A percentile compares a stretch with the other conserved stretches of the same genome.
These are phyloP conservation scores for Alternaria brassicicola DNA, from an alignment of 2,329 filamentous ascomycete genomes.

Conservation along the genomic window DNA sequence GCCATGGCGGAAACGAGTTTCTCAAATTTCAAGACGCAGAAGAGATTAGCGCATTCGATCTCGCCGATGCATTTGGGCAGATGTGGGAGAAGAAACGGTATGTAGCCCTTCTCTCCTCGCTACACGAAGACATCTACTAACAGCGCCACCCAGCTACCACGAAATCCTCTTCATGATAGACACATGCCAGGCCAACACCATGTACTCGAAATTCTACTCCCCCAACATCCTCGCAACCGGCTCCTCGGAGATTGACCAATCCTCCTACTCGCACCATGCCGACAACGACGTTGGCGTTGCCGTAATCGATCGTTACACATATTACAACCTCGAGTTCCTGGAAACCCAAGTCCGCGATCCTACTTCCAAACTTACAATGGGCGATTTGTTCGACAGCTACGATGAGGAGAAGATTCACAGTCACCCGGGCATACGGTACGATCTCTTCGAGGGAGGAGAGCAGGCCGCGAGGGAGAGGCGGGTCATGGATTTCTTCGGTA, in stretches of 20 bases:
- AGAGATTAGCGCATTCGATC: slow-evolving; percentile 93
- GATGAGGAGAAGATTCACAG: slow-evolving; percentile 94
- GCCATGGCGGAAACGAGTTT: slow-evolving; percentile 96
- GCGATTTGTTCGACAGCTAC: slow-evolving; percentile 95
- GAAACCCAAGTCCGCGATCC: slow-evolving; percentile 88
- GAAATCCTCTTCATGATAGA: slow-evolving; percentile 99
- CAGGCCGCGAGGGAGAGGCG: slow-evolving; percentile 76
- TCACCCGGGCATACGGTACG: slow-evolving; percentile 88
- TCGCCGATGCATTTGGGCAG: slow-evolving; percentile 96
- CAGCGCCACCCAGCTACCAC: slow-evolving; percentile 69
- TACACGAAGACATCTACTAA: background rate
- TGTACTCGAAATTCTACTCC: slow-evolving; percentile 98
- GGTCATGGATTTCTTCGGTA: slow-evolving; percentile 97
- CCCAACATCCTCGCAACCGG: slow-evolving; percentile 98
- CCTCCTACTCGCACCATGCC: slow-evolving; percentile 95
- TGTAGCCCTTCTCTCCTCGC: slow-evolving; percentile 1
- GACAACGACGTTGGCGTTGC: slow-evolving; percentile 98
- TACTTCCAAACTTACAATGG: slow-evolving; percentile 85
- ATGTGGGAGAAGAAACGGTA: slow-evolving; percentile 99
- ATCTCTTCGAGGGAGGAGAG: slow-evolving; percentile 88
- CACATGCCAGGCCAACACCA: slow-evolving; percentile 98
- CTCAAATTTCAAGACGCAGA: slow-evolving; percentile 98
- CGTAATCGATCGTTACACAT: slow-evolving; percentile 97
- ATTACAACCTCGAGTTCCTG: slow-evolving; percentile 97
- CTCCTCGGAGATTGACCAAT: slow-evolving; percentile 94